Conservation (phyloP, 2,329 filamentous ascomycete genomes). For the Sporothrix pallida region DNA sequence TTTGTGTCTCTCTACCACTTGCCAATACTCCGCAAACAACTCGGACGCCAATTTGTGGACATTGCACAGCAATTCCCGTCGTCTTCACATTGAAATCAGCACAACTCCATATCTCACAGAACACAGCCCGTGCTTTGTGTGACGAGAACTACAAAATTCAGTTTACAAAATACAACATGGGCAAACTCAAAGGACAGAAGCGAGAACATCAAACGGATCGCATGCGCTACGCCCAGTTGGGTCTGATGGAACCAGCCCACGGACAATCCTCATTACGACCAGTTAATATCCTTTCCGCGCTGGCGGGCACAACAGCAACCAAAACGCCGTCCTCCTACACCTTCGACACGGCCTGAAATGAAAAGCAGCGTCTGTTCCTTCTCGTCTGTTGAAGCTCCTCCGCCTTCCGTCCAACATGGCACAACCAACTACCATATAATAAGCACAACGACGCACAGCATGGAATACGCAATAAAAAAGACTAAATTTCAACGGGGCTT, state of each 20-base stretch:
- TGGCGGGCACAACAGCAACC: neutral
- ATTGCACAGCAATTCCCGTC: conserved; percentile 14
- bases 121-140: conserved; percentile 1
- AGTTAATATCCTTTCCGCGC: conserved; percentile 22
- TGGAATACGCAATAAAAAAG: neutral
- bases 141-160: neutral
- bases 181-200: neutral
- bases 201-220: neutral
- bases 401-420: neutral
- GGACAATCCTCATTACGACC: conserved; percentile 30
- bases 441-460: neutral
- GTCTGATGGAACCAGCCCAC: neutral
- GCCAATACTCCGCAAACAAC: conserved; percentile 11
- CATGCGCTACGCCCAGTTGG: conserved; percentile 1
- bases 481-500: conserved; percentile 10
- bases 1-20: neutral
- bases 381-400: neutral
- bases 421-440: neutral
- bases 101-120: neutral
- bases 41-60: neutral
- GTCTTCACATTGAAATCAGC: neutral
- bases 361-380: too few relatives aligned
- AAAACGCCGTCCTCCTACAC: neutral
- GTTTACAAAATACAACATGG: too few relatives aligned
- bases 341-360: neutral